A percentile compares a stretch with the other conserved stretches of the same genome.
phyloP scores from a whole-genome alignment of 345 rosid species.

The Aquilaria malaccensis region DNA sequence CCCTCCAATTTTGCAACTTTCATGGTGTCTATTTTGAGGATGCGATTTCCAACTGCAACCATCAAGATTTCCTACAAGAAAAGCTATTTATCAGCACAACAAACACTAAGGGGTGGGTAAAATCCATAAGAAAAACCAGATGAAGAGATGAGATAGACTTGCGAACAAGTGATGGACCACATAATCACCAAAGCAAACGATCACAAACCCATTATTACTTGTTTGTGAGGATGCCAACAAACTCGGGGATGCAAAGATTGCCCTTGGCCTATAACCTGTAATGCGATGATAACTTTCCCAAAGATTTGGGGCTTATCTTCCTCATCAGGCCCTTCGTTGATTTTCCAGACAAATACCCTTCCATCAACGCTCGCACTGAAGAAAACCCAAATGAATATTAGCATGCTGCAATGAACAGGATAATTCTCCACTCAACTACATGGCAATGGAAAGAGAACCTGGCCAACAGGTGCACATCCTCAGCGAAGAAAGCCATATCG shows the following conservation, averaged over 20 bases:
- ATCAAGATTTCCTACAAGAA: slow-evolving; percentile 55
- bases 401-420: not conserved
- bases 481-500: slow-evolving; percentile 82
- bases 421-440: not conserved
- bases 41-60: slow-evolving; percentile 54
- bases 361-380: slow-evolving; percentile 66
- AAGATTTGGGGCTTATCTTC: slow-evolving; percentile 71
- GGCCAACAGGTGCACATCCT: slow-evolving; percentile 80
- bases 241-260: slow-evolving; percentile 49
- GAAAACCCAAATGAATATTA: slow-evolving; percentile 3
- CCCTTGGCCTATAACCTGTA: slow-evolving; percentile 46
- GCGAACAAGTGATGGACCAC: not conserved
- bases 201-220: slow-evolving; percentile 32
- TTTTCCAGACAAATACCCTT: slow-evolving; percentile 53
- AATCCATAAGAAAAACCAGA: slow-evolving; percentile 3
- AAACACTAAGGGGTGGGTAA: not conserved
- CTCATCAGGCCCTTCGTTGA: slow-evolving; percentile 59
- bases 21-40: slow-evolving; percentile 52
- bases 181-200: not conserved
- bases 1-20: slow-evolving; percentile 45
- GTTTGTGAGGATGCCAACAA: slow-evolving; percentile 84
- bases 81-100: slow-evolving; percentile 1
- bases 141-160: not conserved
- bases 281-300: slow-evolving; percentile 44
- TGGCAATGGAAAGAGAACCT: slow-evolving; percentile 32